Percentiles rank a stretch among this genome's conserved stretches.
phyloP scores from a whole-genome alignment of 169 alveolate species.

The Cryptosporidium bovis region DNA sequence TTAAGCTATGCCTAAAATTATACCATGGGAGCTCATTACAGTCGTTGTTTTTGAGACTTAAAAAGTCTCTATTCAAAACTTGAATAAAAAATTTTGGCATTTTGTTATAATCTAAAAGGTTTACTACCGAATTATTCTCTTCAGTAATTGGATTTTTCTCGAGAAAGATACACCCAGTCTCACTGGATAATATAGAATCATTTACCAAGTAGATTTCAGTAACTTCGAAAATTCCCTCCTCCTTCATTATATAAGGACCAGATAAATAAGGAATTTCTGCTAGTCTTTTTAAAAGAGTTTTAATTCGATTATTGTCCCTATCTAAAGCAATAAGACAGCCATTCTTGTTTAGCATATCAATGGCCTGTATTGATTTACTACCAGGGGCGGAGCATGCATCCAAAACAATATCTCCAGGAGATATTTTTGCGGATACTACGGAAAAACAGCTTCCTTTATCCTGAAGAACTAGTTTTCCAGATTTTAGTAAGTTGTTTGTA shows the following conservation, averaged over 20 bases:
- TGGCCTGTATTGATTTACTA: constrained; percentile 77
- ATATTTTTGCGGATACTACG: constrained; percentile 68
- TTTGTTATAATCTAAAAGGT: background rate
- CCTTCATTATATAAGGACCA: constrained; percentile 50
- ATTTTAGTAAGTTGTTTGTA: constrained; percentile 50
- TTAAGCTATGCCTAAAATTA: constrained; percentile 5
- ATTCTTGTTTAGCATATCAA: constrained; percentile 61
- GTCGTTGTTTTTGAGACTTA: background rate
- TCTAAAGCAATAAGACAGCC: constrained; percentile 75
- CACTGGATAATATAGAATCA: background rate
- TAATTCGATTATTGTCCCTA: constrained; percentile 47
- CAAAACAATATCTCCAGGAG: constrained; percentile 77
- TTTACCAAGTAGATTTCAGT: background rate
- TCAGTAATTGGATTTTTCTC: constrained; percentile 5
- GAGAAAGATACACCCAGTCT: constrained; percentile 50
- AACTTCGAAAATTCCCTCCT: background rate
- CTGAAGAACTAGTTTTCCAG: constrained; percentile 62
- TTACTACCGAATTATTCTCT: background rate
- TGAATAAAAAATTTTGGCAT: constrained; percentile 23
- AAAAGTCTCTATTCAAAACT: constrained; percentile 18
- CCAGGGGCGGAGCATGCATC: constrained; percentile 84
- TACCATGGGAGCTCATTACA: constrained; percentile 42
- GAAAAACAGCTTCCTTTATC: constrained; percentile 78
- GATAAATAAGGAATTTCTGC: constrained; percentile 48
- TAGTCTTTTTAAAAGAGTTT: constrained; percentile 54